A percentile compares a stretch with the other conserved stretches of the same genome.
phyloP scores from a whole-genome alignment of 345 rosid species.

The Eucalyptus urophylla region DNA sequence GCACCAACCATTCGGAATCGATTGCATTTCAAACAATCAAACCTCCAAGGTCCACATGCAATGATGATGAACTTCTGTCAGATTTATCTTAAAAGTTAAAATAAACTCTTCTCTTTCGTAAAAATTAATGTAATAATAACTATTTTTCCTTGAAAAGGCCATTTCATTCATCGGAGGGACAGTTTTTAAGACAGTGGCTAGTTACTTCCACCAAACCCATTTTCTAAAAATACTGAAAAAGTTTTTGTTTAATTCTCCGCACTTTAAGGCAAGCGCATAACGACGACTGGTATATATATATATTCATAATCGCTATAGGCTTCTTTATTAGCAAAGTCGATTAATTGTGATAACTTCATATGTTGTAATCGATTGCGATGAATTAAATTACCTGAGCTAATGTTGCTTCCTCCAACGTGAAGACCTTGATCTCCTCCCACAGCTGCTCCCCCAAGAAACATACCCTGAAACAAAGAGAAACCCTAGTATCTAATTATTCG shows the following conservation, averaged over 20 bases:
- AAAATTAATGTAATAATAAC: neutral
- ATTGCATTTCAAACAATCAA: neutral
- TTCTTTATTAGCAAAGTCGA: neutral
- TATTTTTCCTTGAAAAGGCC: neutral
- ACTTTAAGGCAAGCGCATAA: neutral
- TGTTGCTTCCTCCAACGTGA: neutral
- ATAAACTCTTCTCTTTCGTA: neutral
- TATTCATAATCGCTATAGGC: neutral
- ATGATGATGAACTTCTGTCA: neutral
- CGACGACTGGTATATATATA: neutral
- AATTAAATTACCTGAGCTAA: neutral
- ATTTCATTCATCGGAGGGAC: neutral
- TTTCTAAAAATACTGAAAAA: neutral
- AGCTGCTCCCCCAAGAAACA: neutral
- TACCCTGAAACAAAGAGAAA: neutral
- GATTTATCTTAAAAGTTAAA: neutral
- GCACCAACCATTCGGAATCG: neutral
- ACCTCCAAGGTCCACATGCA: neutral
- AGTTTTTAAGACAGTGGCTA: neutral
- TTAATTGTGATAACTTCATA: neutral
- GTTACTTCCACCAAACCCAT: neutral
- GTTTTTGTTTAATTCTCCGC: neutral
- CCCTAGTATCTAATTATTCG: neutral
- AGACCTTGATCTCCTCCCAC: neutral
- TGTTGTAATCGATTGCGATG: neutral